Evolutionary conservation across 441 rosid species (phyloP).

Genomic region (Viola pubescens): DNA sequence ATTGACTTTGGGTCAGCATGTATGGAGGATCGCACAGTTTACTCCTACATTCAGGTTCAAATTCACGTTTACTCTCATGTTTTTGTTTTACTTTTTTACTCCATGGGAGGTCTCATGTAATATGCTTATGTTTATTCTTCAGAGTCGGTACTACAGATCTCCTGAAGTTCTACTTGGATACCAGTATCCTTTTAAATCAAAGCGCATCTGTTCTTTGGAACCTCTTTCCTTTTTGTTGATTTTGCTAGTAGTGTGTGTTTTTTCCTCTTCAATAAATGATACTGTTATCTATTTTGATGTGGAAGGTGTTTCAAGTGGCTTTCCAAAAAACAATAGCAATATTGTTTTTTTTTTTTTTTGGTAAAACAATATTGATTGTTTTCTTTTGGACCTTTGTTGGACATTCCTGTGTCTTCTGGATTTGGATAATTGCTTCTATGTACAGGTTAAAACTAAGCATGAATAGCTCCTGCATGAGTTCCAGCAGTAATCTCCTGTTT

Average conservation of each 20-base stretch:
- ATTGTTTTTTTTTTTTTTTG: no score
- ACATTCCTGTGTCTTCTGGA: no score
- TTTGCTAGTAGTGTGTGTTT: not conserved
- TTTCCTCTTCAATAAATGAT: no score
- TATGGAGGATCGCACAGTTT: slow-evolving; percentile 97
- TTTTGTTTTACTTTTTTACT: slow-evolving; percentile 14
- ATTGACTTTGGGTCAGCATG: slow-evolving; percentile 99
- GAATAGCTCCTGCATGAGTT: no score
- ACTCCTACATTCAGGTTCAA: slow-evolving; percentile 96
- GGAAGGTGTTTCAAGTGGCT: no score
- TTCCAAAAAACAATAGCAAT: no score
- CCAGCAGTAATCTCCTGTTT: no score
- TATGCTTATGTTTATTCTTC: slow-evolving; percentile 34
- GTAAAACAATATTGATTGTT: no score
- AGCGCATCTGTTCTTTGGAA: not conserved
- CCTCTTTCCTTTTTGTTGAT: not conserved
- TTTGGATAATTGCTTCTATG: no score
- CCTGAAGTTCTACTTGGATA: slow-evolving; percentile 99
- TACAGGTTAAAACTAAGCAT: no score
- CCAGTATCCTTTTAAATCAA: slow-evolving; percentile 71
- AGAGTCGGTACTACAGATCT: slow-evolving; percentile 99
- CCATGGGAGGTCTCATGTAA: slow-evolving; percentile 11
- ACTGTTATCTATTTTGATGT: no score
- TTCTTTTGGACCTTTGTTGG: no score
- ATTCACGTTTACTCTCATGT: slow-evolving; percentile 8